Evolutionary conservation across 306 rosid species (phyloP).

Genomic region (Coriaria nepalensis): DNA sequence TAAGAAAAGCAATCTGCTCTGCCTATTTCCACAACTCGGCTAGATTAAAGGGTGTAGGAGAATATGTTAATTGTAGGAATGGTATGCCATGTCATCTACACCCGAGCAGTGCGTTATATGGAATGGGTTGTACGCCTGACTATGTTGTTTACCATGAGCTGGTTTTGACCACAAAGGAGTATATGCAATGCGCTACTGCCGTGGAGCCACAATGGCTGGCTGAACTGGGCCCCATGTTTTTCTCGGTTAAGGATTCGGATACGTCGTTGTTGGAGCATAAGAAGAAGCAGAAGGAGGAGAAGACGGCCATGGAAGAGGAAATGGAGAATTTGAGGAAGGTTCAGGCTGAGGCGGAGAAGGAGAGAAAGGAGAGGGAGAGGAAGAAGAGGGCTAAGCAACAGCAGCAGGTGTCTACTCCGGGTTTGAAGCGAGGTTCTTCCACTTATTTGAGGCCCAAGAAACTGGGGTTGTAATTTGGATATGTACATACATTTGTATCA

Average conservation of each 20-base stretch:
- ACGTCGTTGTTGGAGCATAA: conserved; percentile 83
- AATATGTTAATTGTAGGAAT: conserved; percentile 71
- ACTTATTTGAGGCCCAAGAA: conserved; percentile 78
- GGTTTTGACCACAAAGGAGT: conserved; percentile 73
- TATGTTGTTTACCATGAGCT: conserved; percentile 83
- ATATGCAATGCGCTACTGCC: conserved; percentile 95
- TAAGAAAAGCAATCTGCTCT: conserved; percentile 85
- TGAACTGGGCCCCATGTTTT: conserved; percentile 94
- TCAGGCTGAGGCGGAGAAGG: conserved; percentile 56
- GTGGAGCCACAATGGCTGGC: conserved; percentile 98
- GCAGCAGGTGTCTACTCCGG: conserved; percentile 66
- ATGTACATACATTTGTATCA: no score
- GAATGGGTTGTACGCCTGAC: conserved; percentile 97
- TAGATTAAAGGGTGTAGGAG: conserved; percentile 86
- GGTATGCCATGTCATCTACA: conserved; percentile 97
- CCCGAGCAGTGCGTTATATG: conserved; percentile 93
- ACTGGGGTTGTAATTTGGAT: conserved; percentile 71
- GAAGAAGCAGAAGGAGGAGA: conserved; percentile 79
- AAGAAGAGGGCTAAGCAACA: conserved; percentile 52
- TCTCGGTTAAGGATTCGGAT: conserved; percentile 93
- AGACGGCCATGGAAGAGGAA: conserved; percentile 93
- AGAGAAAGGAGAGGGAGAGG: conserved; percentile 42
- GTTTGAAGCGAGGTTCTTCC: conserved; percentile 60
- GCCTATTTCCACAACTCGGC: conserved; percentile 93
- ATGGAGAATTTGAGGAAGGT: conserved; percentile 82